Conservation (phyloP, 2,329 filamentous ascomycete genomes). For the Aureobasidium sp. region DNA sequence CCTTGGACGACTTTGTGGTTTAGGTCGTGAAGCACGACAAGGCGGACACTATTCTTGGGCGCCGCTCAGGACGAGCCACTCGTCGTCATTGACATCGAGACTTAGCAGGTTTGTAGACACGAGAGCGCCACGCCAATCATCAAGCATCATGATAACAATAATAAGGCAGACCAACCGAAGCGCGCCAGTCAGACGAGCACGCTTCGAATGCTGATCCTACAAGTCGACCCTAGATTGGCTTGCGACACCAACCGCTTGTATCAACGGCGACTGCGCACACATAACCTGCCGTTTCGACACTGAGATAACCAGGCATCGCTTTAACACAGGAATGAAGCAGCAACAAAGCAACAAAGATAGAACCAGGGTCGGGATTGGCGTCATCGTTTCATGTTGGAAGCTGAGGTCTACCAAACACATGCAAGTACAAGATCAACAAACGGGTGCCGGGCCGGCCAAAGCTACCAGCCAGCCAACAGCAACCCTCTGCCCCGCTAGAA, state of each 20-base stretch:
- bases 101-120: slow-evolving; percentile 8
- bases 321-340: neutral
- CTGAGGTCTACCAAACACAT: slow-evolving; percentile 5
- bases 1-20: neutral
- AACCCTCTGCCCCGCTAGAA: slow-evolving; percentile 2
- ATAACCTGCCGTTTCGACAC: neutral
- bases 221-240: neutral
- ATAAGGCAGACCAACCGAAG: slow-evolving; percentile 6
- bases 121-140: slow-evolving; percentile 6
- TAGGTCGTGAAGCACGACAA: neutral
- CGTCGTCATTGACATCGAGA: slow-evolving; percentile 9
- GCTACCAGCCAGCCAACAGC: neutral
- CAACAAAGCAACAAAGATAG: neutral
- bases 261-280: neutral
- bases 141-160: neutral
- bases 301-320: neutral
- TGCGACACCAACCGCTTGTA: slow-evolving; percentile 1
- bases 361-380: neutral
- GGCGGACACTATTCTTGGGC: neutral
- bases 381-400: slow-evolving; percentile 13
- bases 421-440: slow-evolving; percentile 5
- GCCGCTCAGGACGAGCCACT: neutral
- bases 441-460: neutral
- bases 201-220: neutral
- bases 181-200: slow-evolving; percentile 9